phyloP scores from a whole-genome alignment of 1,139 yeast species.

The Yamadazyma friedrichii region DNA sequence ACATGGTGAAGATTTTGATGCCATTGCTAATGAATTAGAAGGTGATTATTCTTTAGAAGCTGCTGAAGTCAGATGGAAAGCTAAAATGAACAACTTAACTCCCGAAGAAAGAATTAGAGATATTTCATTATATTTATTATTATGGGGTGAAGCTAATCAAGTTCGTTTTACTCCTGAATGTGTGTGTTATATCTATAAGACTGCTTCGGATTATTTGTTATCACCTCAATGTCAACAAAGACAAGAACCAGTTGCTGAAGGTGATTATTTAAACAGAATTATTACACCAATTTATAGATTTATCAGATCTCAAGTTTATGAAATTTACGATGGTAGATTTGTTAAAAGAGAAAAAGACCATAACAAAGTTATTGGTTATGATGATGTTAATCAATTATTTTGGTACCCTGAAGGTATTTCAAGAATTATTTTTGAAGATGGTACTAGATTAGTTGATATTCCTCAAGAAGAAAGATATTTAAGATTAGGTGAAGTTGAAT shows the following conservation, averaged over 20 bases:
- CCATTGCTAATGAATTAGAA: constrained; percentile 74
- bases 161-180: constrained; percentile 93
- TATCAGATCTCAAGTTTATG: constrained; percentile 93
- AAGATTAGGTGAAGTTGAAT: constrained; percentile 87
- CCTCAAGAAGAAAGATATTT: constrained; percentile 87
- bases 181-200: constrained; percentile 88
- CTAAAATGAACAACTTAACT: constrained; percentile 45
- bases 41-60: constrained; percentile 72
- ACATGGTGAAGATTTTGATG: constrained; percentile 47
- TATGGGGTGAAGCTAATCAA: constrained; percentile 99
- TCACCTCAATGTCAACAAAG: constrained; percentile 92
- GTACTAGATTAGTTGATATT: constrained; percentile 84
- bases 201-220: constrained; percentile 82
- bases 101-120: constrained; percentile 84
- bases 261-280: constrained; percentile 89
- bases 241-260: constrained; percentile 91
- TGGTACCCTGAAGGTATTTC: constrained; percentile 99
- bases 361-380: constrained; percentile 92
- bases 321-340: constrained; percentile 89
- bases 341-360: constrained; percentile 98
- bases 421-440: constrained; percentile 87
- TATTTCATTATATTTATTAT: constrained; percentile 79
- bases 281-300: constrained; percentile 90
- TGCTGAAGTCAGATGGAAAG: constrained; percentile 52
- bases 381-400: constrained; percentile 96